phyloP scores from a whole-genome alignment of 192 early-diverging fungal genomes.

The Linnemannia exigua region DNA sequence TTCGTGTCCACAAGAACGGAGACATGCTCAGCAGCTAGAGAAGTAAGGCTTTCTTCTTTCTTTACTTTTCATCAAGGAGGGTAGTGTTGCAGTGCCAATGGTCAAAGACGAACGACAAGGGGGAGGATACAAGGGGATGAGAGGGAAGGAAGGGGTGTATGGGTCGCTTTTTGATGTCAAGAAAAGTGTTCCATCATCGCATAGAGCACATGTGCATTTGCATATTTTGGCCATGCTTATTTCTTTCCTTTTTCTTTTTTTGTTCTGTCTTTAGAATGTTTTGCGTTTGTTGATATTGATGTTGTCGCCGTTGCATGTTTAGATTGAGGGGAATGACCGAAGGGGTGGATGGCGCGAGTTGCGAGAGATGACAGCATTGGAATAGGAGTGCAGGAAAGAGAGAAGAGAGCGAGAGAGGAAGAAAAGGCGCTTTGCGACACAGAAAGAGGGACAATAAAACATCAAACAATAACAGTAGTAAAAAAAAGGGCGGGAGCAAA shows the following conservation, averaged over 20 bases:
- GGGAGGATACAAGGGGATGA: not conserved
- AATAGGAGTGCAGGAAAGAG: conserved; percentile 12
- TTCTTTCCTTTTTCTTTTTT: not conserved
- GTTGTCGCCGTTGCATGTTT: conserved; percentile 1
- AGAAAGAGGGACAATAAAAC: not conserved
- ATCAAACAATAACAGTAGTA: not conserved
- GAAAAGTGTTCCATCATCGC: not conserved
- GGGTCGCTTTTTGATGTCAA: not conserved
- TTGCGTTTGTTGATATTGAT: conserved; percentile 1
- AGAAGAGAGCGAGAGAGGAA: conserved; percentile 1
- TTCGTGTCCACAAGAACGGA: not conserved
- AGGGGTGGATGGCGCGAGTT: not conserved
- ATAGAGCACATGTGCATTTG: not conserved
- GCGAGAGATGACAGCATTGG: conserved; percentile 11
- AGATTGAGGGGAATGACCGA: not conserved
- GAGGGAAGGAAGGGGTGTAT: not conserved
- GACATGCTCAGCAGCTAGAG: not conserved
- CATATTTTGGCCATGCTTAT: not conserved
- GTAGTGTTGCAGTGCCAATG: not conserved
- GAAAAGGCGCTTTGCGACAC: not conserved
- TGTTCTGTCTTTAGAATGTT: not conserved
- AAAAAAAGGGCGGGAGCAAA: not conserved
- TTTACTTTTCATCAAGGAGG: not conserved
- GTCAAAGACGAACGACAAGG: not conserved
- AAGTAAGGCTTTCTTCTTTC: not conserved